Evolutionary conservation across 345 rosid genomes (phyloP).

Genomic region (Eutrema japonicum): DNA sequence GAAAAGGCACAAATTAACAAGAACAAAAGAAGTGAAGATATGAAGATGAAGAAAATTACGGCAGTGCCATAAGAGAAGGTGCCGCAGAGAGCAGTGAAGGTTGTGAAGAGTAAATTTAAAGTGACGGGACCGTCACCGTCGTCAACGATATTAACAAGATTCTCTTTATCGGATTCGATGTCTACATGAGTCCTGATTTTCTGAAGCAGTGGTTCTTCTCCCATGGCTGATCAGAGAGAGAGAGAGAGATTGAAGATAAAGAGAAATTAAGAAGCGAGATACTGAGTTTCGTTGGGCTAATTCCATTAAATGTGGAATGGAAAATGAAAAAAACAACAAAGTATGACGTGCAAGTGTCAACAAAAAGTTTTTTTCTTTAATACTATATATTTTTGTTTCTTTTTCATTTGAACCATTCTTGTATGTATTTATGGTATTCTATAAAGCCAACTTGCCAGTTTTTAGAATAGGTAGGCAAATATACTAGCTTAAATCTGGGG

Average conservation of each 20-base stretch:
- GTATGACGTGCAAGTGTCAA: constrained; percentile 40
- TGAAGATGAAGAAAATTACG: constrained; percentile 30
- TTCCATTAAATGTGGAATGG: constrained; percentile 5
- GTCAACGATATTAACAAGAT: background rate
- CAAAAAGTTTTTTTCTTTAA: background rate
- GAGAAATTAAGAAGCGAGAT: background rate
- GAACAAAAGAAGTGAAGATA: background rate
- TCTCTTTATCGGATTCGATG: constrained; percentile 16
- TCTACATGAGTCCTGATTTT: constrained; percentile 25
- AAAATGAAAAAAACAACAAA: background rate
- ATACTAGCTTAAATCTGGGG: background rate
- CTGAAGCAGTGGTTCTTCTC: constrained; percentile 36
- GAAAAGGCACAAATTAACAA: background rate
- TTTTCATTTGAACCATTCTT: constrained; percentile 11
- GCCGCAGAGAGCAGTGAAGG: constrained; percentile 43
- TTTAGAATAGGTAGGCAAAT: constrained; percentile 4
- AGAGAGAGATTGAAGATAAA: background rate
- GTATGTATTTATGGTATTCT: background rate
- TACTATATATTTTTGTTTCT: background rate
- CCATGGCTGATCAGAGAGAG: constrained; percentile 32
- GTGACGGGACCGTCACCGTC: constrained; percentile 41
- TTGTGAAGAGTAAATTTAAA: constrained; percentile 27
- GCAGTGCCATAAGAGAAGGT: constrained; percentile 46
- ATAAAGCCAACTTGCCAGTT: constrained; percentile 19
- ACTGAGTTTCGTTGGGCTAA: constrained; percentile 19